Base-by-base conservation (phyloP, 495 filamentous ascomycete species). In the Hypoxylon fragiforme region DNA sequence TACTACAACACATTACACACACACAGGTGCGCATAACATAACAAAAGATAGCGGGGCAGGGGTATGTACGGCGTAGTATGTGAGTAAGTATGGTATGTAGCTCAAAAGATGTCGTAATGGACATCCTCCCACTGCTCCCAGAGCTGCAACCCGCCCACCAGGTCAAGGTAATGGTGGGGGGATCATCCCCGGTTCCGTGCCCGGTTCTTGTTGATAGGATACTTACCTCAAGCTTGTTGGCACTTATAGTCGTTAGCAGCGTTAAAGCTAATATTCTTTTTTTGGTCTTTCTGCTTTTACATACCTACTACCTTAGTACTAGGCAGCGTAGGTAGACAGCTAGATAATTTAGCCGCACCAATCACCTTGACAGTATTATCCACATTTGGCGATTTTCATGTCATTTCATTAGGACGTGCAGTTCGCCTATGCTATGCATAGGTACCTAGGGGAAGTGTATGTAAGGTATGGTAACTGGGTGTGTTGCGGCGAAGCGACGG, bases 271-370 rank as follows among this genome's bases (percentile, higher is more conserved):
- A n/a, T n/a, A n/a, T n/a, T n/a, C n/a, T n/a, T n/a, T n/a, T n/a
- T n/a, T n/a, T n/a, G n/a, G n/a, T n/a, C n/a, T n/a, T n/a, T n/a
- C n/a, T n/a, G n/a, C n/a, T n/a, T n/a, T n/a, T n/a, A n/a, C n/a
- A n/a, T n/a, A n/a, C n/a, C n/a, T n/a, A 55, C 36, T 39, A 45
- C 42, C 43, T 50, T 44, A 18, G 42, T 8, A 42, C 45, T 47
- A 61, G 7, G 35, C 36, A 42, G 6, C 16, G n/a, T n/a, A n/a
- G n/a, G n/a, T n/a, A n/a, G n/a, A n/a, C n/a, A n/a, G n/a, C n/a
- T n/a, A n/a, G n/a, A n/a, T n/a, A n/a, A 38, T 36, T 62, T 52
- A 62, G n/a, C 58, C 58, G 58, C 24, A 12, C 58, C 58, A 62
- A 62, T 62, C 43, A 62, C 18, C 20, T 48, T 3, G 32, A 32